Evolutionary conservation across 495 filamentous ascomycete species (phyloP).

Genomic region (Penicillium daleae): DNA sequence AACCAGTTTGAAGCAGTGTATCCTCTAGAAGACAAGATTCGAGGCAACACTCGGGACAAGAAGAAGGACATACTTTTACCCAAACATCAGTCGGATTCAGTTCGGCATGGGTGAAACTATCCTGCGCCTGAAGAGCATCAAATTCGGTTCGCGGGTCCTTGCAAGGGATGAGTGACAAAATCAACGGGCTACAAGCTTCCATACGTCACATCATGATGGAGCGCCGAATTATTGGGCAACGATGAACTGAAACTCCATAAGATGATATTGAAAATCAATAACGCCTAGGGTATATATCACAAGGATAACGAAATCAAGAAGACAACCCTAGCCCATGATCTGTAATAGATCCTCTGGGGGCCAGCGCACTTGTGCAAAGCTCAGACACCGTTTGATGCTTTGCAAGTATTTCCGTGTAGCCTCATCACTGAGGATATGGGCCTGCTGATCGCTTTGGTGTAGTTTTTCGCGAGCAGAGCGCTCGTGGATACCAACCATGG

Average conservation of each 20-base stretch:
- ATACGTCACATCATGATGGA: no score
- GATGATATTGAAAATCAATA: not conserved
- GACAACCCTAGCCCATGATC: conserved; percentile 70
- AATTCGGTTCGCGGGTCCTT: no score
- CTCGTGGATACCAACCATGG: conserved; percentile 99
- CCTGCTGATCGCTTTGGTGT: conserved; percentile 82
- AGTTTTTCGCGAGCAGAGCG: conserved; percentile 92
- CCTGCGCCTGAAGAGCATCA: no score
- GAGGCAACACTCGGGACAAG: no score
- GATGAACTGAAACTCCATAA: not conserved
- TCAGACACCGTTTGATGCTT: conserved; percentile 96
- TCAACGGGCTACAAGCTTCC: no score
- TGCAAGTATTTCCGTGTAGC: conserved; percentile 92
- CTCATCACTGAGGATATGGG: conserved; percentile 97
- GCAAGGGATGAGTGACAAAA: no score
- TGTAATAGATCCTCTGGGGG: conserved; percentile 90
- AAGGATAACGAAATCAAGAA: not conserved
- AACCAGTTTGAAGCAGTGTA: no score
- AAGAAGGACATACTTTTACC: no score
- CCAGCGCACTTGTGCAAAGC: conserved; percentile 96
- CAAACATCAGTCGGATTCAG: no score
- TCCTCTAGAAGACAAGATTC: no score
- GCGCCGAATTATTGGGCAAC: no score
- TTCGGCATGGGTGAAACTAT: no score
- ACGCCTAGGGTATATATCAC: conserved; percentile 19